These are phyloP conservation scores for Chernovozyma sophiae-reginae DNA, from an alignment of 1,139 yeast genomes.

Conservation along the genomic window DNA sequence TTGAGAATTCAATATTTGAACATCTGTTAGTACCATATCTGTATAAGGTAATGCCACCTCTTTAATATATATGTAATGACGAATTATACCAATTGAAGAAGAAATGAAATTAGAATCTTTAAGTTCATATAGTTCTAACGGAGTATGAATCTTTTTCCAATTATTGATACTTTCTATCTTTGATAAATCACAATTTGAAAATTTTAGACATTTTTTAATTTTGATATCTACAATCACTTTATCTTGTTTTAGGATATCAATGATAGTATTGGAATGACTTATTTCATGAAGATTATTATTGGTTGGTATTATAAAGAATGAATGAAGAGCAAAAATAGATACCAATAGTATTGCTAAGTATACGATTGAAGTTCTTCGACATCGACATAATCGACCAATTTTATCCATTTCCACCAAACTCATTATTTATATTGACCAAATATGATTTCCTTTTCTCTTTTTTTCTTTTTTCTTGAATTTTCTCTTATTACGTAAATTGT, in stretches of 20 bases:
- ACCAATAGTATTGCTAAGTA: background rate
- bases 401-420: background rate
- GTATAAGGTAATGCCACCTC: constrained; percentile 1
- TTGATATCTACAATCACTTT: constrained; percentile 7
- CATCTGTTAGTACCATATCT: constrained; percentile 6
- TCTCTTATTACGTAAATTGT: no score
- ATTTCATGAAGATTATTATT: background rate
- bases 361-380: background rate
- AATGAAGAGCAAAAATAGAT: no score
- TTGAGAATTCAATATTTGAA: constrained; percentile 2
- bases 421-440: no score
- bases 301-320: no score
- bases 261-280: background rate
- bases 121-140: constrained; percentile 6
- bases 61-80: constrained; percentile 6
- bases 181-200: constrained; percentile 4
- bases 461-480: no score
- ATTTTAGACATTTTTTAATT: constrained; percentile 7
- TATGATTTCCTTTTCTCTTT: no score
- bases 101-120: background rate
- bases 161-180: constrained; percentile 5
- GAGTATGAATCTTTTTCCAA: constrained; percentile 6
- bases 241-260: constrained; percentile 1
- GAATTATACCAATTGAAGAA: constrained; percentile 2
- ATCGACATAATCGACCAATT: background rate